These are phyloP conservation scores for Chrysopogon serrulatus DNA, from an alignment of 176 grass and related monocot species.

Conservation along the genomic window DNA sequence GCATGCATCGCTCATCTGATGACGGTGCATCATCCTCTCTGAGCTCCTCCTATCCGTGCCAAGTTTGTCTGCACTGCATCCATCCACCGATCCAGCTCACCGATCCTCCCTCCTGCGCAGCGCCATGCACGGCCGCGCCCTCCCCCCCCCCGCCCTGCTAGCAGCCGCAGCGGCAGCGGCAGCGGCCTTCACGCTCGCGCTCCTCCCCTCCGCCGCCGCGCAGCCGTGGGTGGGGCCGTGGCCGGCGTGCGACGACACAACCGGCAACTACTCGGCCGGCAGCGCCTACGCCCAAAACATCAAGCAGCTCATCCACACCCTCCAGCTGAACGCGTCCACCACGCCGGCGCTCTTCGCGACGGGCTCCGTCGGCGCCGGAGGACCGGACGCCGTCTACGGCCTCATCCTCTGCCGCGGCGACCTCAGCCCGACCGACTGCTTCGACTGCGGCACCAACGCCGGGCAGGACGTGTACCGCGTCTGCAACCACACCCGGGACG, in stretches of 20 bases:
- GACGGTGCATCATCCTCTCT: neutral
- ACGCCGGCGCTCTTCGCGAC: conserved; percentile 9
- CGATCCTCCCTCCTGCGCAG: neutral
- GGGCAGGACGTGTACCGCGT: neutral
- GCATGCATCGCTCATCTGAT: neutral
- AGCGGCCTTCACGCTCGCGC: neutral
- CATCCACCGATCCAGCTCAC: neutral
- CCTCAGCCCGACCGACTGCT: conserved; percentile 3
- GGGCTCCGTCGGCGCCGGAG: neutral
- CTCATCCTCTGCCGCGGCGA: conserved; percentile 62
- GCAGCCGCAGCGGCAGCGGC: neutral
- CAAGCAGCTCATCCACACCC: neutral
- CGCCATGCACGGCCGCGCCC: neutral
- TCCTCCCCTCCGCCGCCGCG: neutral
- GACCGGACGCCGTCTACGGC: conserved; percentile 20
- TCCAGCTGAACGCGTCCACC: neutral
- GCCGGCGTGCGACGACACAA: neutral
- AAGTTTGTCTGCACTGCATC: neutral
- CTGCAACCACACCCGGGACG: conserved; percentile 20
- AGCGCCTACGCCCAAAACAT: conserved; percentile 34
- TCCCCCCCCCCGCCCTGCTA: neutral
- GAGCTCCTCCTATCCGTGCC: neutral
- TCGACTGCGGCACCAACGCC: conserved; percentile 24
- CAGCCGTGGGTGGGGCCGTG: neutral
- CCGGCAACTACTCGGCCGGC: conserved; percentile 41